Percentiles rank a stretch among this genome's conserved stretches.
Conservation (phyloP, 805 yeast species). For the Kregervanrija delftensis region DNA sequence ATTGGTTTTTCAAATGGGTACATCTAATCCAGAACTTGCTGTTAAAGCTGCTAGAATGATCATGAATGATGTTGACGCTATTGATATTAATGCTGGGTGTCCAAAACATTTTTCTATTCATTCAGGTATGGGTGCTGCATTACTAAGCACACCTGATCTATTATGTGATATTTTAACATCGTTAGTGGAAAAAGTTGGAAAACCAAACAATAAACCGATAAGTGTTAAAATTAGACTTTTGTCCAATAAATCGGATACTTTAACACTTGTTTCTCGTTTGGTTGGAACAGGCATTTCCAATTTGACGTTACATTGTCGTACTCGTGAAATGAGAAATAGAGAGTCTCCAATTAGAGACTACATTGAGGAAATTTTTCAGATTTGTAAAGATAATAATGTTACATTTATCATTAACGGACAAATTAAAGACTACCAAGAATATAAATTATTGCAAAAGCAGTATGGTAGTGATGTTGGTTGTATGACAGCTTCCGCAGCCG, state of each 20-base stretch:
- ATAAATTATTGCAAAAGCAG: slow-evolving; percentile 39
- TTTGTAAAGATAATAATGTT: slow-evolving; percentile 57
- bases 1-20: slow-evolving; percentile 86
- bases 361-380: slow-evolving; percentile 50
- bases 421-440: slow-evolving; percentile 49
- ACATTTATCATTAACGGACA: slow-evolving; percentile 82
- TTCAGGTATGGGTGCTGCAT: slow-evolving; percentile 97
- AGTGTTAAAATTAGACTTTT: slow-evolving; percentile 85
- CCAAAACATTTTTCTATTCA: slow-evolving; percentile 94
- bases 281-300: slow-evolving; percentile 77
- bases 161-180: slow-evolving; percentile 60
- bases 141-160: slow-evolving; percentile 73
- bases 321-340: slow-evolving; percentile 81
- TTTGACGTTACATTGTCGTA: slow-evolving; percentile 88
- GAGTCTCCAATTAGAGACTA: slow-evolving; percentile 74
- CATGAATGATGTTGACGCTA: slow-evolving; percentile 82
- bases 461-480: slow-evolving; percentile 68
- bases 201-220: slow-evolving; percentile 68
- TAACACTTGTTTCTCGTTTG: slow-evolving; percentile 48
- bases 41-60: slow-evolving; percentile 81
- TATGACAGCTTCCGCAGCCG: slow-evolving; percentile 93
- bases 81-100: slow-evolving; percentile 94
- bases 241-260: slow-evolving; percentile 54
- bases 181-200: slow-evolving; percentile 76
- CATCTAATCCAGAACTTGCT: slow-evolving; percentile 76